Evolutionary conservation across 306 rosid species (phyloP).

Genomic region (Cucumis melo): DNA sequence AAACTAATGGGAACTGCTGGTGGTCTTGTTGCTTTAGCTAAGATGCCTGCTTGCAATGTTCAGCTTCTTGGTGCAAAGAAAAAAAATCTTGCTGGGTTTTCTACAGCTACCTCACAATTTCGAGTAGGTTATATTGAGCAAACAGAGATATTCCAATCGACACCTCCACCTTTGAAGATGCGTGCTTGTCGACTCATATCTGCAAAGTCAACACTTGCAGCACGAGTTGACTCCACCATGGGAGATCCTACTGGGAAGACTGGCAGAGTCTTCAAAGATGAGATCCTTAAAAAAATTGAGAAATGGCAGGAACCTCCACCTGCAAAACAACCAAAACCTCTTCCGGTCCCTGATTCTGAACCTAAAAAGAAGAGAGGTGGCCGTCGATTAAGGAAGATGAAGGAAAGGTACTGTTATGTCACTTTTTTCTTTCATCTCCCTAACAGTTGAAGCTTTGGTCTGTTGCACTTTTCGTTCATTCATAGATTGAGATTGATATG

Average conservation of each 20-base stretch:
- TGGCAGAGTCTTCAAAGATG: constrained; percentile 57
- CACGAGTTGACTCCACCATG: constrained; percentile 77
- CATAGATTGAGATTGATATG: background rate
- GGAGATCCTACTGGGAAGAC: constrained; percentile 81
- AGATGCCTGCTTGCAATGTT: constrained; percentile 99
- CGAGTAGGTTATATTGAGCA: constrained; percentile 89
- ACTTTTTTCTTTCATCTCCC: background rate
- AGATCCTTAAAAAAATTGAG: constrained; percentile 80
- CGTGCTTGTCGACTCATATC: constrained; percentile 84
- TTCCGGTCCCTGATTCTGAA: constrained; percentile 95
- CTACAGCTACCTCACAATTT: constrained; percentile 85
- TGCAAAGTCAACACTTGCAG: constrained; percentile 83
- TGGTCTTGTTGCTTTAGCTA: constrained; percentile 60
- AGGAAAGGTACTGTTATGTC: background rate
- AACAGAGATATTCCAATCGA: constrained; percentile 75
- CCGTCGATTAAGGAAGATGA: constrained; percentile 14
- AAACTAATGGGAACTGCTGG: constrained; percentile 98
- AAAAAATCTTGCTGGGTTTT: constrained; percentile 90
- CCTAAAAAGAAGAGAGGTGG: constrained; percentile 94
- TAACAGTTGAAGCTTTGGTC: background rate
- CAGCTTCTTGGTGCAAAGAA: constrained; percentile 97
- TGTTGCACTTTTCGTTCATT: background rate
- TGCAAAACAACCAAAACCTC: constrained; percentile 90
- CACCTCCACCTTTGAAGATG: constrained; percentile 78
- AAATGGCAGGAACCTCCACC: constrained; percentile 99